Evolutionary conservation across 352 stramenopile species (phyloP).

Genomic region (Globisporangium spinosum): DNA sequence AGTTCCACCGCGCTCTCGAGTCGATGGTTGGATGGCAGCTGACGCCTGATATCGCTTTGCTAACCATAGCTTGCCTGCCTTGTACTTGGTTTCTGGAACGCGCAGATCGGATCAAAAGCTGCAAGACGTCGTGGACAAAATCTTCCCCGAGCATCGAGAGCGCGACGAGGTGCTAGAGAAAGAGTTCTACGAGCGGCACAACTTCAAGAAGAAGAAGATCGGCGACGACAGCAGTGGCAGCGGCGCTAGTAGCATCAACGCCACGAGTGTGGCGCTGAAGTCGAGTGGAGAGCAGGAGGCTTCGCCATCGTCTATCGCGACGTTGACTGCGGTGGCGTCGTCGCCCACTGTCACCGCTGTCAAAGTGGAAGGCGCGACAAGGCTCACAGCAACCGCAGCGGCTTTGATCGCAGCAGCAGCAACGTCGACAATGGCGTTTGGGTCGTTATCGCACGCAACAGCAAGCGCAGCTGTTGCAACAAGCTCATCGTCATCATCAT

Average conservation of each 20-base stretch:
- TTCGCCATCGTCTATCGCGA: slow-evolving; percentile 5
- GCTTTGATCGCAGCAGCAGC: neutral
- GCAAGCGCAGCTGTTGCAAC: neutral
- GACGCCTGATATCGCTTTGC: neutral
- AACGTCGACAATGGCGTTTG: neutral
- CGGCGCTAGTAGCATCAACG: neutral
- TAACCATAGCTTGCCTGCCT: neutral
- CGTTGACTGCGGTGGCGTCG: neutral
- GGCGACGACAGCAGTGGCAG: neutral
- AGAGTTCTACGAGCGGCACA: slow-evolving; percentile 62
- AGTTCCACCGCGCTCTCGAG: neutral
- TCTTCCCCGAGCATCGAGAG: slow-evolving; percentile 66
- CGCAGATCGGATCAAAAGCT: slow-evolving; percentile 68
- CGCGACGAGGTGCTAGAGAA: slow-evolving; percentile 41
- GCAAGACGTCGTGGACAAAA: slow-evolving; percentile 67
- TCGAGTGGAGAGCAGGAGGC: neutral
- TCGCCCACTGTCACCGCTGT: neutral
- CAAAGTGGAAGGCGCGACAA: neutral
- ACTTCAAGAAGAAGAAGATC: slow-evolving; percentile 33
- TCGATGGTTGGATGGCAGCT: neutral
- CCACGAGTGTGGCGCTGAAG: neutral
- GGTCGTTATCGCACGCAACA: neutral
- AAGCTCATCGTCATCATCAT: neutral
- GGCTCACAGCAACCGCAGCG: neutral
- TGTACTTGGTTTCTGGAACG: neutral